Percentiles rank a stretch among this genome's conserved stretches.
These are phyloP conservation scores for Paramecium caudatum DNA, from an alignment of 73 alveolate genomes.

Conservation along the genomic window DNA sequence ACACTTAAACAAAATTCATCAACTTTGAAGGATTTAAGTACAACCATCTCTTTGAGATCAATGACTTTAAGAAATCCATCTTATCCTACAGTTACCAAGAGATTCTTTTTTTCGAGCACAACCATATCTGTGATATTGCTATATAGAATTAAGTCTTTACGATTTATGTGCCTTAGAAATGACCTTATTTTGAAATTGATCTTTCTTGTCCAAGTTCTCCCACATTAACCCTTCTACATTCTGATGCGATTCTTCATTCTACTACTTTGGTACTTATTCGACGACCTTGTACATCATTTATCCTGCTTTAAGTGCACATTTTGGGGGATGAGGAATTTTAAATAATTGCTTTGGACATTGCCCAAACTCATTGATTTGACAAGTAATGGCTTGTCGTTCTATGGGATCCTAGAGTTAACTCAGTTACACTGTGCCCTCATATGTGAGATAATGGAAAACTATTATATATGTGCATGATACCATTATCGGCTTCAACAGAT, in stretches of 20 bases:
- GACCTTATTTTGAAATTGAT: constrained; percentile 34
- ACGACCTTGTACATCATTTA: not conserved
- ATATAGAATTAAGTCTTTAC: not conserved
- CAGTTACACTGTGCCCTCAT: constrained; percentile 91
- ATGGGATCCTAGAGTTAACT: constrained; percentile 87
- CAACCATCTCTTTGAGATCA: constrained; percentile 61
- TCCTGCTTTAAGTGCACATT: constrained; percentile 59
- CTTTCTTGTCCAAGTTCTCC: constrained; percentile 70
- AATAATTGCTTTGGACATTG: constrained; percentile 96
- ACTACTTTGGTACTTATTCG: not conserved
- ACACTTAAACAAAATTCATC: constrained; percentile 78
- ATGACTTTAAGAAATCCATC: constrained; percentile 79
- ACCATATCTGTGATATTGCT: constrained; percentile 65
- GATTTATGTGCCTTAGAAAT: constrained; percentile 68
- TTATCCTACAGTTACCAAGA: constrained; percentile 74
- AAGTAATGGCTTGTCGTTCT: constrained; percentile 90
- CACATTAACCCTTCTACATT: constrained; percentile 29
- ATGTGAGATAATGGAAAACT: constrained; percentile 97
- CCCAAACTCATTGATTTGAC: constrained; percentile 98
- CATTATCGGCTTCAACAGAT: constrained; percentile 89
- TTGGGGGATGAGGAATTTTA: constrained; percentile 96
- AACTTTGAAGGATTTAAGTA: constrained; percentile 73
- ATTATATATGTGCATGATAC: constrained; percentile 20
- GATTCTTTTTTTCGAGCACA: constrained; percentile 58
- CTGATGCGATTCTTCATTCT: not conserved